phyloP scores from a whole-genome alignment of 768 basidiomycete species.

The Xanthoconium purpureum region DNA sequence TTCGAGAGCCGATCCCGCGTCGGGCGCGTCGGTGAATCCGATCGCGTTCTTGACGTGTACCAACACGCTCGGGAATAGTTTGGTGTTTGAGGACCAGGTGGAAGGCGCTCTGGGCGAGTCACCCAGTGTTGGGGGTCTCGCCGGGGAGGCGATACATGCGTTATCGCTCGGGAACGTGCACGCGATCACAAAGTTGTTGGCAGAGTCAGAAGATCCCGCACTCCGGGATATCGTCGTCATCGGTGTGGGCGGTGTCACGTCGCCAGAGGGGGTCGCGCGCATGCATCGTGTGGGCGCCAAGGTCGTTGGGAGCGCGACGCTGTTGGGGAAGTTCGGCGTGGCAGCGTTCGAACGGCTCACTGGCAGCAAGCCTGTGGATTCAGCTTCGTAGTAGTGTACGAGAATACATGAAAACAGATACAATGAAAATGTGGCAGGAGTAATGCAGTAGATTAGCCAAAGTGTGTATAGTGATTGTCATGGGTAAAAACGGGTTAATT shows the following conservation, averaged over 20 bases:
- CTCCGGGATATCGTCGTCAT: conserved; percentile 57
- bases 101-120: conserved; percentile 33
- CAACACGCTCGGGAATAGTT: conserved; percentile 72
- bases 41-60: conserved; percentile 77
- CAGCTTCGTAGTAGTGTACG: not conserved
- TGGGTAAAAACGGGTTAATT: conserved; percentile 12
- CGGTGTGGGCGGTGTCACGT: conserved; percentile 81
- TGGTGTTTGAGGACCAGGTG: conserved; percentile 61
- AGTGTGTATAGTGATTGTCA: conserved; percentile 8
- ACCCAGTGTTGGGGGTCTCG: conserved; percentile 65
- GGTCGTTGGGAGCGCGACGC: conserved; percentile 63
- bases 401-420: conserved; percentile 23
- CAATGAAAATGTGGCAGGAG: conserved; percentile 17
- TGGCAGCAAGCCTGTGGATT: conserved; percentile 8
- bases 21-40: conserved; percentile 36
- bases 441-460: conserved; percentile 14
- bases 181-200: conserved; percentile 54
- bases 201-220: conserved; percentile 36
- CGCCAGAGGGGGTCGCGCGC: conserved; percentile 52
- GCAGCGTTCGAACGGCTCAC: conserved; percentile 50
- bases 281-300: conserved; percentile 76
- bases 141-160: conserved; percentile 72
- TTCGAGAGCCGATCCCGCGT: conserved; percentile 17
- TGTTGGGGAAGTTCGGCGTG: conserved; percentile 53
- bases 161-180: conserved; percentile 77